Conservation (phyloP, 2,329 filamentous ascomycete genomes). For the Penicillium sp. region DNA sequence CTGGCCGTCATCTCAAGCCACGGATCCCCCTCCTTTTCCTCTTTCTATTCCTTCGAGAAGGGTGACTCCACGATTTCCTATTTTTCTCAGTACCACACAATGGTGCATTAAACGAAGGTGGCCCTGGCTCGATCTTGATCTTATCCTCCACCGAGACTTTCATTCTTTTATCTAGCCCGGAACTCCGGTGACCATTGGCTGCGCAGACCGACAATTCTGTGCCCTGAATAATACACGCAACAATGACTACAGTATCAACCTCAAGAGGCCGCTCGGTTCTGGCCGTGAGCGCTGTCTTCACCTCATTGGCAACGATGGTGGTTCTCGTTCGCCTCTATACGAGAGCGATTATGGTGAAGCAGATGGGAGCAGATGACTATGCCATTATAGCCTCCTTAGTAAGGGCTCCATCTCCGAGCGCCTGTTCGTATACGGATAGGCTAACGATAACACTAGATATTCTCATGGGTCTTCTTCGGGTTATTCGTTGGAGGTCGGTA, state of each 20-base stretch:
- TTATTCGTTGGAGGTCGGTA: conserved; percentile 29
- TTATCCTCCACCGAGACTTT: neutral
- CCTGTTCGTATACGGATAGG: conserved; percentile 1
- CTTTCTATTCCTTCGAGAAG: neutral
- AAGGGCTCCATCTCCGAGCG: too few species aligned
- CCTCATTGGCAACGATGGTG: conserved; percentile 31
- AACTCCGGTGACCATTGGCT: neutral
- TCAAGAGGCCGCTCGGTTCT: conserved; percentile 28
- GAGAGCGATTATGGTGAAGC: conserved; percentile 32
- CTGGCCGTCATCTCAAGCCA: neutral
- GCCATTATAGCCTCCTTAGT: conserved; percentile 37
- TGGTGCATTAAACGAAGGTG: conserved; percentile 11
- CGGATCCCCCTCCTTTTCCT: conserved; percentile 4
- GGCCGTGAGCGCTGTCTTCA: conserved; percentile 31
- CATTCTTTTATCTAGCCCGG: neutral
- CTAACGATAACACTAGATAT: conserved; percentile 13
- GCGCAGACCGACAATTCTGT: neutral
- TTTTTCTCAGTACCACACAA: conserved; percentile 1
- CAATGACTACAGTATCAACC: conserved; percentile 27
- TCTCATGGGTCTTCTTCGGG: conserved; percentile 32
- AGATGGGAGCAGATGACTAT: conserved; percentile 39
- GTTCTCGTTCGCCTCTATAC: conserved; percentile 44
- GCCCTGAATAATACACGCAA: conserved; percentile 7
- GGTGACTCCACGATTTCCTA: conserved; percentile 5
- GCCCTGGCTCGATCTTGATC: conserved; percentile 7